Evolutionary conservation across 2,329 filamentous ascomycete genomes (phyloP), one percentile per base, ranked within the genome.

Genomic region (Cryphonectria parasitica): DNA sequence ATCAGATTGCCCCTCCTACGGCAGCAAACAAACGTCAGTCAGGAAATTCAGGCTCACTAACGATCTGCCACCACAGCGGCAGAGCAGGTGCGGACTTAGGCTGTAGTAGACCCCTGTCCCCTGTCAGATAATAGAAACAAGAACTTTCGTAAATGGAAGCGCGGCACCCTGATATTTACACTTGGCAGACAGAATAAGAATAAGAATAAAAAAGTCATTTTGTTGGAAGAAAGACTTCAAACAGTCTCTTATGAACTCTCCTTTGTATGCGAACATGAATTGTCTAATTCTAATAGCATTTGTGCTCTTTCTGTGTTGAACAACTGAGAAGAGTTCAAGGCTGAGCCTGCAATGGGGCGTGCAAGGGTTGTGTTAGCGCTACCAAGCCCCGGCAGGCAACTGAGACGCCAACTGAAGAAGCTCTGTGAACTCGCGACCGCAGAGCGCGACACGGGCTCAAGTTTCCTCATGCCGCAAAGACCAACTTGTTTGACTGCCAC

Each of bases 1-100:
- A 71, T 63, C 66, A 67, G 36, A 65, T 28, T 72, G 66, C 69
- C 71, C 71, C 71, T 72, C 71, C 69, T 45, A 41, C 22, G 19
- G 60, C 25, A 60, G 58, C 58, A 66, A 66, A 66, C 66, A 66
- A 72, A 72, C 71, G 71, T 72, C 71, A 72, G 69, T 66, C 49
- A n/a, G 54, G 69, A 52, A 63, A 49, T 58, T 61, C 54, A 64
- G 69, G 56, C 61, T 54, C 52, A 62, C 60, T 65, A 67, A 45
- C 61, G 13, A 58, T 31, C 61, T 31, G 39, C 61, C 41, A 45
- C 25, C 36, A 28, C 28, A 43, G 63, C 63, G 28, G 62, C 62
- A 45, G 62, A 43, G 8, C n/a, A 52, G 63, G 25, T 64, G 63
- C 63, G 25, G 22, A 64, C 43, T 41, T 19, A 25, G 39, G 36